Base-by-base conservation (phyloP, 768 basidiomycete genomes). In the Psilocybe subaeruginosa region DNA sequence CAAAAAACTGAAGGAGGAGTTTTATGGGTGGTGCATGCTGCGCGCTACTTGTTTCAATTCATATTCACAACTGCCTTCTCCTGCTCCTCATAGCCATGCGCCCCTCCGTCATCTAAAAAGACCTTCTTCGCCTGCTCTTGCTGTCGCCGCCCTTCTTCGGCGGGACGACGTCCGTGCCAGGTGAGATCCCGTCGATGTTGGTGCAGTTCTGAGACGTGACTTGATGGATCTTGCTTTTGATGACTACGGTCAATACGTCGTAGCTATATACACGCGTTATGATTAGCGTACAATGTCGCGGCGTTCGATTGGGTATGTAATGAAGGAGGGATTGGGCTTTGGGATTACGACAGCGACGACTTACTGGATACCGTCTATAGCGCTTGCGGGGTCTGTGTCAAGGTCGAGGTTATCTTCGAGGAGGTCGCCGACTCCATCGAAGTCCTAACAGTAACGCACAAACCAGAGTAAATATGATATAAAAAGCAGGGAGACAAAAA, bases 361-460 rank as follows among this genome's bases (percentile, higher is more conserved):
- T 54, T 54, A 62, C 61, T 62, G 61, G 16, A 66, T 60, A 4
- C 62, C 66, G 35, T 67, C 68, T 29, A 62, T 60, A 0, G 60
- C 63, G 41, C 66, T 66, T 1, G 66, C 68, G 16, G 67, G 59
- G 35, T 63, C 66, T 0, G 56, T 65, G 56, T 67, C 64, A 31
- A 66, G 61, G 35, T 66, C 66, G 1, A 67, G 55, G 46, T 64
- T 64, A 41, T 64, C 60, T n/a, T 54, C 65, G 2, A 69, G 61
- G 16, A 69, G 56, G 14, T 60, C 61, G 6, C 64, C 64, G 3
- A 66, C 58, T 54, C 64, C 66, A 31, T 62, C 56, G 49, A 65
- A 45, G 39, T 69, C 68, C 68, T 69, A 6, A n/a, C 16, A 8
- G 37, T 23, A 23, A 23, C 0, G 23, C 23, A 23, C 23, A 23